Conservation (phyloP, 2,329 filamentous ascomycete species). For the Podosphaera xanthii region DNA sequence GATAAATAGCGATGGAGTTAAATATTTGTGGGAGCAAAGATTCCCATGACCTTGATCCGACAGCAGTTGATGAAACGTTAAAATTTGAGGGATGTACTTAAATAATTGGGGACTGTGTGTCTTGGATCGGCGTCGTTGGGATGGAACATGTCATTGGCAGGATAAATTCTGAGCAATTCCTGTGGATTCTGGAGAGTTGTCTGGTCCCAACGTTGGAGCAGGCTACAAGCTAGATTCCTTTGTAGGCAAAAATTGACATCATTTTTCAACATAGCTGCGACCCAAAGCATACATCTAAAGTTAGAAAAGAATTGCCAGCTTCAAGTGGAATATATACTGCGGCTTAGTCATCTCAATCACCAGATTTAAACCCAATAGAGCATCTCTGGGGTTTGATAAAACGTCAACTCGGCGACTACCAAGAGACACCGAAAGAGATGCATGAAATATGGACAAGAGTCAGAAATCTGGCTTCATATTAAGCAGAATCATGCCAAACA, state of each 20-base stretch:
- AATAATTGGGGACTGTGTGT: background rate
- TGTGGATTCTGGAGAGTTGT: background rate
- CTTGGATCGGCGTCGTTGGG: background rate
- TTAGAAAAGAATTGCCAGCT: background rate
- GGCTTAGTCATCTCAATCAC: background rate
- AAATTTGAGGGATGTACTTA: background rate
- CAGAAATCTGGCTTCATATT: background rate
- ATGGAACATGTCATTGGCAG: background rate
- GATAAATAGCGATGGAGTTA: too few relatives aligned
- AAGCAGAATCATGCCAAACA: background rate
- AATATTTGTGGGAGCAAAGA: background rate
- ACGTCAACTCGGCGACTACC: background rate
- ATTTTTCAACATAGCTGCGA: too few relatives aligned
- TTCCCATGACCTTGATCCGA: background rate
- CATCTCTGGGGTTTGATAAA: background rate
- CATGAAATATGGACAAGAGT: background rate
- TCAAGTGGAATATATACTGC: background rate
- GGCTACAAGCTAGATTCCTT: background rate
- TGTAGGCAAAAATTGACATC: too few relatives aligned
- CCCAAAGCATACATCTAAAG: background rate
- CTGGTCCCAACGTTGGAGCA: background rate
- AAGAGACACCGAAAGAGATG: background rate
- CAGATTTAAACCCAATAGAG: background rate
- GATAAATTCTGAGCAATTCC: background rate
- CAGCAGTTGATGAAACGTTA: background rate